These are phyloP conservation scores for Penicillium atrosanguineum DNA, from an alignment of 495 filamentous ascomycete genomes.

Conservation along the genomic window DNA sequence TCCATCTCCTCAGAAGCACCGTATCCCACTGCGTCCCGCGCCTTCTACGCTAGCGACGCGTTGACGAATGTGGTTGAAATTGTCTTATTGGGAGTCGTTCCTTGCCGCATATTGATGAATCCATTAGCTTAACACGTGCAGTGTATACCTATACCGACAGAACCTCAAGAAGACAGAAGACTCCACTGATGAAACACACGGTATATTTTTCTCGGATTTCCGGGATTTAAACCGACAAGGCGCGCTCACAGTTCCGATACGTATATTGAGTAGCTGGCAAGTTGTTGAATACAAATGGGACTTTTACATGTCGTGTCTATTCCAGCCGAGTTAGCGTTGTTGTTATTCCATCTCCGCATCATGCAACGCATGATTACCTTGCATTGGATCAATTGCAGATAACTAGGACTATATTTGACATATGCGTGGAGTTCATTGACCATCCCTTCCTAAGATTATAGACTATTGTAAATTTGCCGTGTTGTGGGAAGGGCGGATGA, in stretches of 20 bases:
- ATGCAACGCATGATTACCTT: not conserved
- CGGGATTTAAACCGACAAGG: not conserved
- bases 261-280: not conserved
- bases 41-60: not conserved
- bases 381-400: not conserved
- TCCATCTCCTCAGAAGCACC: not conserved
- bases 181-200: not conserved
- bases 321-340: not conserved
- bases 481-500: slow-evolving; percentile 5
- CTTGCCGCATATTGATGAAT: not conserved
- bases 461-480: not conserved
- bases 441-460: not conserved
- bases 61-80: not conserved
- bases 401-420: not conserved
- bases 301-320: not conserved
- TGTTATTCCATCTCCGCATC: not conserved
- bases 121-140: not conserved
- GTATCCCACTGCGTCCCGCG: not conserved
- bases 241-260: not conserved
- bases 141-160: not conserved
- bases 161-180: not conserved
- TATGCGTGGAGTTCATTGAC: not conserved
- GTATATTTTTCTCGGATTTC: not conserved
- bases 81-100: no score
- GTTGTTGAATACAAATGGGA: no score